These are phyloP conservation scores for Populus trichocarpa DNA, from an alignment of 441 rosid species.

Conservation along the genomic window DNA sequence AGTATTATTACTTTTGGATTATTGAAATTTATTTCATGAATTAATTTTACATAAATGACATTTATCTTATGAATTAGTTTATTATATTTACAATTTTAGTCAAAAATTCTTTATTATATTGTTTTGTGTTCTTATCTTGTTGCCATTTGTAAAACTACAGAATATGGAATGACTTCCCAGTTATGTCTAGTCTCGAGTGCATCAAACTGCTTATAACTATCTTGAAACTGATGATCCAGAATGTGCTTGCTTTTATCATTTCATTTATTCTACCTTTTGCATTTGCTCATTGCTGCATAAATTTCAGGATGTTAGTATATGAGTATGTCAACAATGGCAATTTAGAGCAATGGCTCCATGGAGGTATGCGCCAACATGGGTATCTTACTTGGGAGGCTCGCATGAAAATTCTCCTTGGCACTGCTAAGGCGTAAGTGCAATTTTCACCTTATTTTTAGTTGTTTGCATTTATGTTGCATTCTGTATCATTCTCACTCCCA, in stretches of 20 bases:
- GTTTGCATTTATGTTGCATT: too few species aligned
- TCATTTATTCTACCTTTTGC: not conserved
- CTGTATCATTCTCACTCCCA: too few species aligned
- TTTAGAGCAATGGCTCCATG: slow-evolving; percentile 97
- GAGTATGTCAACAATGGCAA: slow-evolving; percentile 95
- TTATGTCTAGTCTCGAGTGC: not conserved
- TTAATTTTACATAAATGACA: too few species aligned
- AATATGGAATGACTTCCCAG: not conserved
- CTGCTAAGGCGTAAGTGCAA: too few species aligned
- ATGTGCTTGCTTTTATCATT: not conserved
- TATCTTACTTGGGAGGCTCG: slow-evolving; percentile 94
- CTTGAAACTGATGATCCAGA: not conserved
- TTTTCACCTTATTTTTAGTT: too few species aligned
- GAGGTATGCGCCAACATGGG: slow-evolving; percentile 78
- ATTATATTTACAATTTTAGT: not conserved
- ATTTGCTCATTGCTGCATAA: not conserved
- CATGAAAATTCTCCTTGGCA: slow-evolving; percentile 68
- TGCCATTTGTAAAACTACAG: not conserved
- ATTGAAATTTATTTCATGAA: too few species aligned
- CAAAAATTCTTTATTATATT: not conserved
- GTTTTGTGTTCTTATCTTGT: not conserved
- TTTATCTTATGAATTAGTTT: not conserved
- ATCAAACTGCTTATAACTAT: not conserved
- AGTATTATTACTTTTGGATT: too few species aligned
- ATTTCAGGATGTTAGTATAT: slow-evolving; percentile 73